A percentile compares a stretch with the other conserved stretches of the same genome.
Conservation (phyloP, 78 protist genomes). For the Anaeramoeba flamelloides region DNA sequence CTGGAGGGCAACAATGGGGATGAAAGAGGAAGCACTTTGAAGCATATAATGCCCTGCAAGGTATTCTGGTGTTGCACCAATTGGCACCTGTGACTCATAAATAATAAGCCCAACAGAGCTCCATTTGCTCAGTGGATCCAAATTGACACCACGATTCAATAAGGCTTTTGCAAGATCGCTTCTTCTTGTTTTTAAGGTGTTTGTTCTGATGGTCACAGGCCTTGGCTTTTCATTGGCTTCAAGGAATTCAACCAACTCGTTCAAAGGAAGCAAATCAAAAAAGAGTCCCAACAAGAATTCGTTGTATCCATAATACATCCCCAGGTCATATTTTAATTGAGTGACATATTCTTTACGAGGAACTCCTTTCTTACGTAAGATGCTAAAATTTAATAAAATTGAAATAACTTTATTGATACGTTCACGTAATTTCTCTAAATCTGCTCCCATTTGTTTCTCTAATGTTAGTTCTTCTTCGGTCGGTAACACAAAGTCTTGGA, state of each 20-base stretch:
- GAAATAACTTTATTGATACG: too few species aligned
- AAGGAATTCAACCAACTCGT: constrained; percentile 56
- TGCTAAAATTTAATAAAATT: too few species aligned
- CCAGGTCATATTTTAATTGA: constrained; percentile 49
- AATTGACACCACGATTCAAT: constrained; percentile 50
- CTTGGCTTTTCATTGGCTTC: constrained; percentile 82
- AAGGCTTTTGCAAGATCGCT: constrained; percentile 57
- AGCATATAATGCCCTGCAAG: constrained; percentile 92
- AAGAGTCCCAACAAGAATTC: constrained; percentile 43
- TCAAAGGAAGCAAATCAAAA: constrained; percentile 49
- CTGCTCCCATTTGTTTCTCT: too few species aligned
- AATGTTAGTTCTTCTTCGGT: too few species aligned
- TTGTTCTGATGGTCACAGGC: constrained; percentile 86
- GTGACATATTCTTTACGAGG: constrained; percentile 58
- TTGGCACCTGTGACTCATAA: constrained; percentile 65
- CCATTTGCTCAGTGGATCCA: constrained; percentile 60
- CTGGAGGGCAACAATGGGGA: constrained; percentile 83
- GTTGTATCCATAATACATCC: constrained; percentile 50
- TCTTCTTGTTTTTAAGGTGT: constrained; percentile 73
- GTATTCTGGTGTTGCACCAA: constrained; percentile 64
- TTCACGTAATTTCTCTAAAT: too few species aligned
- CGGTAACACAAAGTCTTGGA: too few species aligned
- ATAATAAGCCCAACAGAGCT: constrained; percentile 71
- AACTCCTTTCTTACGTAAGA: too few species aligned
- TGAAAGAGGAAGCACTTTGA: constrained; percentile 87